A percentile compares a stretch with the other conserved stretches of the same genome.
Evolutionary conservation across 495 filamentous ascomycete species (phyloP).

Genomic region (Aspergillus biplanus): DNA sequence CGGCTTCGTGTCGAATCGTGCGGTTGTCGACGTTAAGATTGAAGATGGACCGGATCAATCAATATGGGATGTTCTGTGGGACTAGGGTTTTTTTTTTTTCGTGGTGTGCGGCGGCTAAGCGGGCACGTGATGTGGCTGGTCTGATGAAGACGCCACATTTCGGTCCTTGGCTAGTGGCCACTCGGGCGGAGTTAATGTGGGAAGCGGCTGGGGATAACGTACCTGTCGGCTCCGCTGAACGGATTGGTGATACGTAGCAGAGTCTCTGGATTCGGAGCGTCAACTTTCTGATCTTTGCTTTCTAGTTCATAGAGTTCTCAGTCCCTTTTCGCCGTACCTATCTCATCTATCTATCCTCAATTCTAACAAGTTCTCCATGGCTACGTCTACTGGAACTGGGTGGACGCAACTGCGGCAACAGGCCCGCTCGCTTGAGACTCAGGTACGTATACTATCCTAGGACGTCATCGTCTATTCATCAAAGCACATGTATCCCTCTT

Average conservation of each 20-base stretch:
- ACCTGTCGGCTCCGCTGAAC: conserved; percentile 17
- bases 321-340: background rate
- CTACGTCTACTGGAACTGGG: conserved; percentile 75
- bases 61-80: conserved; percentile 54
- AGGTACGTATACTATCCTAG: conserved; percentile 57
- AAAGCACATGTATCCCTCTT: no score
- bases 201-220: background rate
- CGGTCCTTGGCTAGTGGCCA: background rate
- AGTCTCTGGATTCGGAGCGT: no score
- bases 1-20: conserved; percentile 49
- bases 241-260: conserved; percentile 3
- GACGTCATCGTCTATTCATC: background rate
- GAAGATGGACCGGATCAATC: conserved; percentile 49
- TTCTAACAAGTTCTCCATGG: conserved; percentile 52
- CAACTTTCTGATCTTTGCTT: no score
- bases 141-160: background rate
- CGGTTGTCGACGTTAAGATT: conserved; percentile 55
- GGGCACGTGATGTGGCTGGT: conserved; percentile 37
- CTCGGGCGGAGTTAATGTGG: background rate
- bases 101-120: conserved; percentile 31
- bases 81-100: conserved; percentile 53
- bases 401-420: conserved; percentile 97
- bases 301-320: no score
- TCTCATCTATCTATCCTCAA: conserved; percentile 1
- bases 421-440: conserved; percentile 85